These are phyloP conservation scores for Mycosarcoma mackinlayi DNA, from an alignment of 1,284 basidiomycete species.

Conservation along the genomic window DNA sequence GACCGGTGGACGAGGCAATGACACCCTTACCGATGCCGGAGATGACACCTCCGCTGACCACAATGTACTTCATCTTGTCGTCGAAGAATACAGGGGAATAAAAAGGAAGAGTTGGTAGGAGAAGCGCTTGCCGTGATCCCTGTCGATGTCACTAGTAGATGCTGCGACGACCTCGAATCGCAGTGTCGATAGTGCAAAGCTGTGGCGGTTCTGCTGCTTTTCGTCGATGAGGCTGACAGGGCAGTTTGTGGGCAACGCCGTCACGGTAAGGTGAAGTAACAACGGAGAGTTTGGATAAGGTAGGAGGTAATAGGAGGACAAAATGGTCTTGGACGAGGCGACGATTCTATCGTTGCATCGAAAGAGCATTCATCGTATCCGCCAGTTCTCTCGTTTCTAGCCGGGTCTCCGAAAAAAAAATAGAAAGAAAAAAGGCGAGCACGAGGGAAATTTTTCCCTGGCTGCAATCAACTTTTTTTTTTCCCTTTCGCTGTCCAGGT, in stretches of 20 bases:
- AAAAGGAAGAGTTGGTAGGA: not conserved
- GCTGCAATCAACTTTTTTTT: not conserved
- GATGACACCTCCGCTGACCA: conserved; percentile 70
- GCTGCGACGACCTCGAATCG: conserved; percentile 50
- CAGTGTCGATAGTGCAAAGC: conserved; percentile 30
- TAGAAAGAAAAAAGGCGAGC: too few species aligned
- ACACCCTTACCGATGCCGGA: conserved; percentile 71
- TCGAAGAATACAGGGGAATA: conserved; percentile 9
- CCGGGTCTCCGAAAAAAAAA: too few species aligned
- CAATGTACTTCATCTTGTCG: conserved; percentile 69
- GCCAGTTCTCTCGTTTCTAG: conserved; percentile 1
- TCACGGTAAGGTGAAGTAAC: not conserved
- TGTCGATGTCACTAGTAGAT: conserved; percentile 15
- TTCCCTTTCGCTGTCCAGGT: too few species aligned
- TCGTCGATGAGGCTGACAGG: conserved; percentile 11
- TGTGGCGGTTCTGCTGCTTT: not conserved
- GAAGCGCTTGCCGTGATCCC: conserved; percentile 1
- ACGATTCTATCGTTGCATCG: conserved; percentile 14
- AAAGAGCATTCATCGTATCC: too few species aligned
- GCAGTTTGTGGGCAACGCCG: not conserved
- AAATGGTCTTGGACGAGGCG: conserved; percentile 11
- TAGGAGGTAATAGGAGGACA: conserved; percentile 30
- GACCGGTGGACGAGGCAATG: conserved; percentile 88
- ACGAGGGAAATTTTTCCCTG: conserved; percentile 31
- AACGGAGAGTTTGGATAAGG: conserved; percentile 21